Percentiles rank a stretch among this genome's conserved stretches.
Evolutionary conservation across 768 basidiomycete species (phyloP).

Genomic region (Neoboletus subvelutipes): DNA sequence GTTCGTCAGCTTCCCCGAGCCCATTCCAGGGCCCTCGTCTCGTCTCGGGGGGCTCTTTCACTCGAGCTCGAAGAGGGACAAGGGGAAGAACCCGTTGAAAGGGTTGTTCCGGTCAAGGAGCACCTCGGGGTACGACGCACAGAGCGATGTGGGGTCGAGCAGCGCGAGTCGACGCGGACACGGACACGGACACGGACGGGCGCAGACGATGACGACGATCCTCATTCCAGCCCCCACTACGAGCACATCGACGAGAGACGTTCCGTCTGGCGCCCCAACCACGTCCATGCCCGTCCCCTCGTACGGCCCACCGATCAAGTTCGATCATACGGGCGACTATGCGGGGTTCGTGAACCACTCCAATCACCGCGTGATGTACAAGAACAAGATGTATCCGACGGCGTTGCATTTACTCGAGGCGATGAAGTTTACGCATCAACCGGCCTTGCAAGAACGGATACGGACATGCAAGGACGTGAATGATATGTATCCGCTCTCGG

Average conservation of each 20-base stretch:
- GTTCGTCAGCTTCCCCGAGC: slow-evolving; percentile 11
- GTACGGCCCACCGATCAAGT: slow-evolving; percentile 32
- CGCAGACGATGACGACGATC: slow-evolving; percentile 22
- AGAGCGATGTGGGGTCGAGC: slow-evolving; percentile 15
- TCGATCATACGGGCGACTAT: slow-evolving; percentile 43
- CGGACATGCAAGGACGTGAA: slow-evolving; percentile 41
- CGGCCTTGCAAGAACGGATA: slow-evolving; percentile 57
- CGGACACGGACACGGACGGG: slow-evolving; percentile 15
- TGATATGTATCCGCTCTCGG: slow-evolving; percentile 39
- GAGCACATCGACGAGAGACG: background rate
- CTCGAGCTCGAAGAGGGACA: slow-evolving; percentile 28
- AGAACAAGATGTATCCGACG: slow-evolving; percentile 57
- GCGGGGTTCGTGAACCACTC: slow-evolving; percentile 66
- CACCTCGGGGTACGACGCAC: slow-evolving; percentile 16
- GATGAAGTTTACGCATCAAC: slow-evolving; percentile 58
- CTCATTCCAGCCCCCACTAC: slow-evolving; percentile 20
- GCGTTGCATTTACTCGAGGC: slow-evolving; percentile 79
- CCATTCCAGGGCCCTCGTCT: slow-evolving; percentile 20
- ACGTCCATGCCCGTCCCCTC: slow-evolving; percentile 19
- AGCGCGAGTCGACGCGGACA: slow-evolving; percentile 16
- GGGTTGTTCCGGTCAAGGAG: slow-evolving; percentile 51
- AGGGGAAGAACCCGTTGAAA: slow-evolving; percentile 36
- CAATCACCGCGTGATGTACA: slow-evolving; percentile 56
- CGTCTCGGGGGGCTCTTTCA: slow-evolving; percentile 24
- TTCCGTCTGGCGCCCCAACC: background rate